Percentiles rank a stretch among this genome's conserved stretches.
Conservation (phyloP, 148 eudicot species). For the Rhododendron molle region DNA sequence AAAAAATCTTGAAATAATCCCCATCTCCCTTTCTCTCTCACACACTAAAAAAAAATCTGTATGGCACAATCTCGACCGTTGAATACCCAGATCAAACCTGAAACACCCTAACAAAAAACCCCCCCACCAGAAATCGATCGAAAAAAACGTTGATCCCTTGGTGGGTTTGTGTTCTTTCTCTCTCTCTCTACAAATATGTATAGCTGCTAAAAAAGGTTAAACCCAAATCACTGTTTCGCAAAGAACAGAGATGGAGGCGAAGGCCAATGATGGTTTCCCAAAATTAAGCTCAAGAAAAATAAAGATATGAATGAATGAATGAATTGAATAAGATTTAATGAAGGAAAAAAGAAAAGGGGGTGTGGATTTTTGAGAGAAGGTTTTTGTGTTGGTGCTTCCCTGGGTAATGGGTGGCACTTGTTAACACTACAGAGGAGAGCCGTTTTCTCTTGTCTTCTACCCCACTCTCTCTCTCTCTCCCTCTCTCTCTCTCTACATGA, state of each 20-base stretch:
- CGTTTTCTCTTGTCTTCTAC: constrained; percentile 31
- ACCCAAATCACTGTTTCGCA: neutral
- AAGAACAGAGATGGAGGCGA: neutral
- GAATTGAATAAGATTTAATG: neutral
- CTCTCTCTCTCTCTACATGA: neutral
- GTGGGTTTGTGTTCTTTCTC: neutral
- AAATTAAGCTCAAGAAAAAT: too few species aligned
- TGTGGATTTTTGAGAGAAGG: neutral
- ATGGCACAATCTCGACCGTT: constrained; percentile 1
- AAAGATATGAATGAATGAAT: neutral
- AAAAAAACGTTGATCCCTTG: neutral
- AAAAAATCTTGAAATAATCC: constrained; percentile 31
- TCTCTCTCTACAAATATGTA: neutral
- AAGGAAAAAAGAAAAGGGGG: neutral
- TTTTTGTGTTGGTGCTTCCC: constrained; percentile 13
- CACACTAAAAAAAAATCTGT: neutral
- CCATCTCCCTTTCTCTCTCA: constrained; percentile 15
- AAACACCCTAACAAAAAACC: neutral
- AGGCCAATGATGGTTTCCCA: neutral
- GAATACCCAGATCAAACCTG: constrained; percentile 14
- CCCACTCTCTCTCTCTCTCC: constrained; percentile 12
- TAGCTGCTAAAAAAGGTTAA: neutral
- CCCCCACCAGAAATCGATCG: neutral
- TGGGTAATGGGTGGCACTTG: constrained; percentile 33
- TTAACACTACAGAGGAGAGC: constrained; percentile 20